phyloP scores from a whole-genome alignment of 75 land plant genomes.

The Pinus albicaulis region DNA sequence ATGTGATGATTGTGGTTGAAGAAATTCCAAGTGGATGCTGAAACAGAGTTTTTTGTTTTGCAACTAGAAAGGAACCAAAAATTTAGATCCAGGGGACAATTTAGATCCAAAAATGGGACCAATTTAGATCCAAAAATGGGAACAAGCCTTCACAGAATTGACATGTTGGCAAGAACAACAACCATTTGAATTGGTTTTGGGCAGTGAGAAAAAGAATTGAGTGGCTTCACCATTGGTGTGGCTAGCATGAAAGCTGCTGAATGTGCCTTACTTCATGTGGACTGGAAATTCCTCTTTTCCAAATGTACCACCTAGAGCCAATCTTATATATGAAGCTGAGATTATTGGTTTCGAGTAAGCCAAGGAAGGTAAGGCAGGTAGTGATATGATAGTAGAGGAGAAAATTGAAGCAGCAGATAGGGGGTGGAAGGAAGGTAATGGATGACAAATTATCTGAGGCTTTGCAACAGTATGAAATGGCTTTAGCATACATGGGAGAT shows the following conservation, averaged over 20 bases:
- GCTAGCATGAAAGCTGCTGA: constrained; percentile 93
- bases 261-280: constrained; percentile 80
- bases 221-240: constrained; percentile 85
- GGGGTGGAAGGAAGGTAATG: constrained; percentile 82
- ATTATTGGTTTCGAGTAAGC: constrained; percentile 95
- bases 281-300: constrained; percentile 98
- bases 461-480: constrained; percentile 99
- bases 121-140: too few relatives aligned
- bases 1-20: too few relatives aligned
- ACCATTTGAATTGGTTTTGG: too few relatives aligned
- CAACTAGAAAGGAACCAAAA: too few relatives aligned
- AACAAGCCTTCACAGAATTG: too few relatives aligned
- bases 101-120: too few relatives aligned
- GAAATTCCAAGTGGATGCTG: too few relatives aligned
- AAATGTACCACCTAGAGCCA: constrained; percentile 94
- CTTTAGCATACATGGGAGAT: constrained; percentile 99
- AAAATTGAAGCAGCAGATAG: constrained; percentile 93
- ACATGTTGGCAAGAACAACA: too few relatives aligned
- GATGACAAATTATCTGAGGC: constrained; percentile 88
- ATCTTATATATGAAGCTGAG: constrained; percentile 89
- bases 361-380: constrained; percentile 84
- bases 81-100: too few relatives aligned
- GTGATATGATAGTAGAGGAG: constrained; percentile 99
- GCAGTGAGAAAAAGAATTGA: constrained; percentile 33
- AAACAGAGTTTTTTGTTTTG: too few relatives aligned